Percentiles rank a stretch among this genome's conserved stretches.
Evolutionary conservation across 305 asterid species (phyloP).

Genomic region (Fraxinus platypoda): DNA sequence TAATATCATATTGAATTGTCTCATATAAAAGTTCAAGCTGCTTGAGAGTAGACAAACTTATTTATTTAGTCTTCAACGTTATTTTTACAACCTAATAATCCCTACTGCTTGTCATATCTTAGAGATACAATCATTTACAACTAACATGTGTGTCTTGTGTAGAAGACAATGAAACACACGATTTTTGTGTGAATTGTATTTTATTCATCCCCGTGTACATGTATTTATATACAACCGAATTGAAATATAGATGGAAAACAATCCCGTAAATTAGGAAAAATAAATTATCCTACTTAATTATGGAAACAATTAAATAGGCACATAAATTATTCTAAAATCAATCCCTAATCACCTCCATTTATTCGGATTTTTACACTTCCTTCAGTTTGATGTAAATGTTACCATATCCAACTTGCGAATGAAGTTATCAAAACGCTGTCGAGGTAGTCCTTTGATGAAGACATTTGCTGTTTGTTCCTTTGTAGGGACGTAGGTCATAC

Average conservation of each 20-base stretch:
- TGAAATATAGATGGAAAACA: neutral
- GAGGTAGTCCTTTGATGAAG: neutral
- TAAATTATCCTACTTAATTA: neutral
- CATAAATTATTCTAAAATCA: neutral
- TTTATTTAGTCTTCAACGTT: neutral
- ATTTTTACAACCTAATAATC: neutral
- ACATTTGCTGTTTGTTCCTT: neutral
- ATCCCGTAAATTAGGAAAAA: neutral
- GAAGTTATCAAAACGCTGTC: neutral
- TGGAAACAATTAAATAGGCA: neutral
- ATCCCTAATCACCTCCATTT: neutral
- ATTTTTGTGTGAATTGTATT: neutral
- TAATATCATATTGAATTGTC: neutral
- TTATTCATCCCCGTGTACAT: neutral
- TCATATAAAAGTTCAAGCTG: neutral
- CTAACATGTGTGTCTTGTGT: neutral
- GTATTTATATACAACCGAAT: neutral
- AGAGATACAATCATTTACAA: neutral
- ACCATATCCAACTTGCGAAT: neutral
- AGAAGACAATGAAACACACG: neutral
- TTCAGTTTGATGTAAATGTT: neutral
- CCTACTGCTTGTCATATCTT: neutral
- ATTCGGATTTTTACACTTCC: neutral
- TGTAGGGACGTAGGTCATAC: neutral
- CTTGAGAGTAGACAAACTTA: neutral